Evolutionary conservation across 2,329 filamentous ascomycete species (phyloP).

Genomic region (Trichoderma harzianum): DNA sequence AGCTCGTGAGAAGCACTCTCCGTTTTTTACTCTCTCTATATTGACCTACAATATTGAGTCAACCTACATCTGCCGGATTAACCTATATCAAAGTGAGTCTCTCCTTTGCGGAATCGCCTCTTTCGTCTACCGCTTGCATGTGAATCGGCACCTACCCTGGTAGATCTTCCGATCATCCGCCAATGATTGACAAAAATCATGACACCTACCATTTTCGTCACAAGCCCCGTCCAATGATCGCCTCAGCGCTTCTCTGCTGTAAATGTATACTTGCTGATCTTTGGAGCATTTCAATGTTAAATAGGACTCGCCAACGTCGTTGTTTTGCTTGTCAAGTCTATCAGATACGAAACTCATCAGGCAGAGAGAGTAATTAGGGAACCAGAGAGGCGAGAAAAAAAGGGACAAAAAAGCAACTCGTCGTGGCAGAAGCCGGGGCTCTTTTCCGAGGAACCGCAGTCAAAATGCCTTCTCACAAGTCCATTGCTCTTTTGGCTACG

Average conservation of each 20-base stretch:
- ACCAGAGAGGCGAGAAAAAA: not conserved
- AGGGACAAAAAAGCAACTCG: not conserved
- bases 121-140: not conserved
- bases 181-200: not conserved
- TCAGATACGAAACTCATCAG: not conserved
- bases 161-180: not conserved
- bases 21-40: not conserved
- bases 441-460: not conserved
- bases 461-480: constrained; percentile 19
- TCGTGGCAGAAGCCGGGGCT: not conserved
- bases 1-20: not conserved
- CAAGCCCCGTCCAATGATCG: constrained; percentile 10
- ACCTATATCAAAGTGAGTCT: not conserved
- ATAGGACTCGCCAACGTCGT: not conserved
- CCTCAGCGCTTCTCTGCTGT: not conserved
- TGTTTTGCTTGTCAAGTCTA: not conserved
- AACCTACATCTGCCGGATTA: not conserved
- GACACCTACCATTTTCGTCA: constrained; percentile 17
- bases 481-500: constrained; percentile 20
- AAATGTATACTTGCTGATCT: constrained; percentile 3
- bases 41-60: not conserved
- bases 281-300: not conserved
- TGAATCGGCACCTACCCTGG: constrained; percentile 5
- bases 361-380: not conserved
- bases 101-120: not conserved